Base-by-base conservation (phyloP, 495 filamentous ascomycete species). In the Penicillium parvum region DNA sequence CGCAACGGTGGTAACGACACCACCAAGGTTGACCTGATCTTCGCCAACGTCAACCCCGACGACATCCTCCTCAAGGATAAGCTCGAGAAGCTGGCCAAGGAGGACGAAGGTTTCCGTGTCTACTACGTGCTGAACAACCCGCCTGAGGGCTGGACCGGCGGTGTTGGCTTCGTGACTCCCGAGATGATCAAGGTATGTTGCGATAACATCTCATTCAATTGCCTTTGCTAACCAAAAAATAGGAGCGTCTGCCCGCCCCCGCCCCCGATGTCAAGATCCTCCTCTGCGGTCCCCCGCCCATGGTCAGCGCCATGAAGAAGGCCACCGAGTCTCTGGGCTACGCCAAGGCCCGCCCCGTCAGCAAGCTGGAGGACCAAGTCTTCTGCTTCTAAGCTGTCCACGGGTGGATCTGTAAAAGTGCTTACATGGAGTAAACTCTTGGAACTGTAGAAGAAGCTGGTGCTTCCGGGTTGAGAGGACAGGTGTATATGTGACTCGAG, bases 301-400 rank as follows among this genome's bases (percentile, higher is more conserved):
- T 98, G 92, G 78, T 98, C 47, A 83, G 82, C 60, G 92, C 91
- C 9, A 87, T 98, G 73, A 98, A 98, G 84, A 97, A 96, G 79
- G 78, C 88, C 7, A 84, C 88, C 43, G 88, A 90, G 63, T 74
- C 78, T 47, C 75, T 96, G 7, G 92, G 92, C 39, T 98, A 86
- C 73, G 76, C 85, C 61, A 95, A 95, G 77, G 82, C 92, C 22
- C 79, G 80, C 41, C 86, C 90, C 21, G 90, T 96, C 53, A 96
- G 90, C 82, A 97, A 96, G 79, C 76, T 96, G 32, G 85, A 88
- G 61, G 91, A 98, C 65, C 91, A 96, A 67, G 89, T 98, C 53
- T 98, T 98, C 76, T 91, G 88, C 65, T 96, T 98, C 75, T 96
- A 88, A 73, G 29, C 29, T n/a, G n/a, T n/a, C n/a, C n/a, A n/a